Conservation (phyloP, 164 flowering plant genomes). For the Litsea cubeba region DNA sequence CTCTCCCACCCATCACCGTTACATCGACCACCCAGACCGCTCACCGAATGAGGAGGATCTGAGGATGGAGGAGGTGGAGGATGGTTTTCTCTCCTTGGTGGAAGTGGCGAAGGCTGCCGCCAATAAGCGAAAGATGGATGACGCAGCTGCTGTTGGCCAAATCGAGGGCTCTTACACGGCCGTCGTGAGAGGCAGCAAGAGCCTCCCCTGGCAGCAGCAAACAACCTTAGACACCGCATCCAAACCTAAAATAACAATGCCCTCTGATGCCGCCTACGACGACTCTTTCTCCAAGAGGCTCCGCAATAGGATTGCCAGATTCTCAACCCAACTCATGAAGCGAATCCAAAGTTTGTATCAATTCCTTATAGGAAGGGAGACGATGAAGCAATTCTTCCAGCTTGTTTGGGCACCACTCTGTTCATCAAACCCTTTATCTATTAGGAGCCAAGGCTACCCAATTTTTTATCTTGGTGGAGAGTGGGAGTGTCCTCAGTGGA, state of each 20-base stretch:
- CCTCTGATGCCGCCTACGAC: not conserved
- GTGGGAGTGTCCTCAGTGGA: conserved; percentile 99
- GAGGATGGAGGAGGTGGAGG: conserved; percentile 15
- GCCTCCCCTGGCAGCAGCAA: conserved; percentile 15
- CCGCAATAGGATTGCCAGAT: too few relatives aligned
- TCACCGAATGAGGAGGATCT: too few relatives aligned
- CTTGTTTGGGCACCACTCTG: too few relatives aligned
- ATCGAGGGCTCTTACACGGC: conserved; percentile 32
- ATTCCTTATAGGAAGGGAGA: too few relatives aligned
- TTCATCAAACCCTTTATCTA: too few relatives aligned
- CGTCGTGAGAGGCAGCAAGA: conserved; percentile 30
- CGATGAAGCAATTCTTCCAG: too few relatives aligned
- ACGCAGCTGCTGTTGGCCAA: not conserved
- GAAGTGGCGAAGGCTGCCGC: conserved; percentile 30
- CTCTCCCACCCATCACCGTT: too few relatives aligned
- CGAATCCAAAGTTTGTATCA: too few relatives aligned
- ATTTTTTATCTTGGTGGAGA: conserved; percentile 46
- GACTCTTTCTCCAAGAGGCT: conserved; percentile 30
- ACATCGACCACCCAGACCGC: too few relatives aligned
- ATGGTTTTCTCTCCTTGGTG: conserved; percentile 27
- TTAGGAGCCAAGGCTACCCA: too few relatives aligned
- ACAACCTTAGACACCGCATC: not conserved
- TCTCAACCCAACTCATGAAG: too few relatives aligned
- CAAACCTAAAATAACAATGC: not conserved
- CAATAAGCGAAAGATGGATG: conserved; percentile 21